Conservation (phyloP, 1,139 yeast species). For the Protomyces pachydermus region DNA sequence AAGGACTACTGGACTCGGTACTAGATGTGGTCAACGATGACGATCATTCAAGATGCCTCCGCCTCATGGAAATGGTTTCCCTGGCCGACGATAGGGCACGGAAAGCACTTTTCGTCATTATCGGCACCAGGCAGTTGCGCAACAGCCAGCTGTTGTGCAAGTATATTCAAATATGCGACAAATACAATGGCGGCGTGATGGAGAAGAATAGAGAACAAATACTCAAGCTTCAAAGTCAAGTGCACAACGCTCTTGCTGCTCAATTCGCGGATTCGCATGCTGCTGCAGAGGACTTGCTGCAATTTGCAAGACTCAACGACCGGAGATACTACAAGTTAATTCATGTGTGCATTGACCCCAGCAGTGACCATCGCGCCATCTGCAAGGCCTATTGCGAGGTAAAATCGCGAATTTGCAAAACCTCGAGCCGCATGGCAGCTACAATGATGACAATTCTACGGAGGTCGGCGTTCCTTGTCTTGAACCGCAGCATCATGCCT, state of each 20-base stretch:
- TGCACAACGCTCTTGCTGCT: conserved; percentile 58
- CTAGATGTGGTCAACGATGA: conserved; percentile 51
- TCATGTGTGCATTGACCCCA: conserved; percentile 52
- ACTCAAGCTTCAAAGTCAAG: conserved; percentile 33
- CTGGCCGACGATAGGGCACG: conserved; percentile 55
- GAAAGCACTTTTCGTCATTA: conserved; percentile 63
- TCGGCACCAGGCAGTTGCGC: conserved; percentile 43
- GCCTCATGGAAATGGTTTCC: conserved; percentile 50
- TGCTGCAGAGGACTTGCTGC: conserved; percentile 48
- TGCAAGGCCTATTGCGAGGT: conserved; percentile 60
- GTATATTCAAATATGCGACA: conserved; percentile 43
- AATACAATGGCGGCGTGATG: conserved; percentile 38
- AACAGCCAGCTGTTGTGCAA: conserved; percentile 37
- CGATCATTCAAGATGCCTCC: conserved; percentile 49
- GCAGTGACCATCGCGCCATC: conserved; percentile 58
- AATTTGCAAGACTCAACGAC: conserved; percentile 53
- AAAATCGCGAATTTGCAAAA: conserved; percentile 37
- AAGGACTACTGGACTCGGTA: conserved; percentile 54
- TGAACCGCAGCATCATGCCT: conserved; percentile 61
- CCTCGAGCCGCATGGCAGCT: conserved; percentile 22
- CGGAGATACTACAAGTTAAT: conserved; percentile 54
- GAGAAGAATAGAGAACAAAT: conserved; percentile 35
- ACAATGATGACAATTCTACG: conserved; percentile 54
- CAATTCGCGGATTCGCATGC: conserved; percentile 55
- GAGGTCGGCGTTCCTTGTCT: conserved; percentile 57